Conservation (phyloP, 2,329 filamentous ascomycete species). For the Cordyceps javanica region DNA sequence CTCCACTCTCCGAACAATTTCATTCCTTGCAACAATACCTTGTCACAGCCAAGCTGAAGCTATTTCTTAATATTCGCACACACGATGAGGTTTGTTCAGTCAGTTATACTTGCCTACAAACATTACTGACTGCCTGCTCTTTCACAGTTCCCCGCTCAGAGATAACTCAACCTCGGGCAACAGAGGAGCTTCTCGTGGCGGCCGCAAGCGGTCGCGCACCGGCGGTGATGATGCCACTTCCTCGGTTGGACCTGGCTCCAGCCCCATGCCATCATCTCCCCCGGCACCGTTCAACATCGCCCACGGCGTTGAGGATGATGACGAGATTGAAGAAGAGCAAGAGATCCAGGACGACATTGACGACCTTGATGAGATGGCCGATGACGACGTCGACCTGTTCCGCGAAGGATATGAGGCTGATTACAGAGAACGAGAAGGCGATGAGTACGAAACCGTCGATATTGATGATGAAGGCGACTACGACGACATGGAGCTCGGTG, state of each 20-base stretch:
- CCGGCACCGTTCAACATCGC: slow-evolving; percentile 55
- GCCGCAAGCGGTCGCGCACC: slow-evolving; percentile 50
- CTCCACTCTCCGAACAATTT: neutral
- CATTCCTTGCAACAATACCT: neutral
- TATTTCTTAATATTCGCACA: neutral
- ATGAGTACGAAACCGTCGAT: slow-evolving; percentile 63
- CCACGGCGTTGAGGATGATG: slow-evolving; percentile 62
- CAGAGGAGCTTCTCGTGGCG: slow-evolving; percentile 54
- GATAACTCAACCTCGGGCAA: slow-evolving; percentile 79
- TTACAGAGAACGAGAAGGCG: slow-evolving; percentile 60
- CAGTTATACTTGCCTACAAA: neutral
- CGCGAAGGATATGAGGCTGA: slow-evolving; percentile 67
- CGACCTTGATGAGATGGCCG: slow-evolving; percentile 74
- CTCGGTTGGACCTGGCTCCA: slow-evolving; percentile 47
- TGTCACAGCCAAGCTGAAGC: neutral
- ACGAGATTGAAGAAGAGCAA: slow-evolving; percentile 65
- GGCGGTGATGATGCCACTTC: slow-evolving; percentile 46
- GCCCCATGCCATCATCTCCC: slow-evolving; percentile 61
- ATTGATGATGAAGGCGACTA: slow-evolving; percentile 76
- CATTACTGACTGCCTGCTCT: neutral
- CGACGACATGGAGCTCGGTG: slow-evolving; percentile 59
- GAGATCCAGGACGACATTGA: slow-evolving; percentile 68
- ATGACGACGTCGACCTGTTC: slow-evolving; percentile 75
- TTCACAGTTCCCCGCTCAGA: slow-evolving; percentile 70
- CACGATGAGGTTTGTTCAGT: slow-evolving; percentile 10